Evolutionary conservation across 1,284 basidiomycete species (phyloP).

Genomic region (Retiboletus flavoniger): DNA sequence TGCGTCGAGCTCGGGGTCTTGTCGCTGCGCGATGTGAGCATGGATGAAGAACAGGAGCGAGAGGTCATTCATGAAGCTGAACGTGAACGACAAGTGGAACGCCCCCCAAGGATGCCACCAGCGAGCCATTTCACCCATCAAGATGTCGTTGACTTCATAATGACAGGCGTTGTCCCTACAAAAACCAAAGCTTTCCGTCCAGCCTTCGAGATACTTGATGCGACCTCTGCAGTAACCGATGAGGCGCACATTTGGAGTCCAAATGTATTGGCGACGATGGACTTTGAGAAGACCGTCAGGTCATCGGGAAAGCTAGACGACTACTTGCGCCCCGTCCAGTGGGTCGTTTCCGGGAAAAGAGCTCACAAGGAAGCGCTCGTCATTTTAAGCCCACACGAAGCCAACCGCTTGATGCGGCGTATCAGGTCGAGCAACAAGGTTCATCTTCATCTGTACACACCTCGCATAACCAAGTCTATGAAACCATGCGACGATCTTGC

Average conservation of each 20-base stretch:
- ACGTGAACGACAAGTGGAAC: constrained; percentile 39
- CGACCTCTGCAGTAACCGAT: constrained; percentile 9
- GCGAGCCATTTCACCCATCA: constrained; percentile 25
- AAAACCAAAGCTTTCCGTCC: constrained; percentile 6
- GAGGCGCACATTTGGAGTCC: constrained; percentile 23
- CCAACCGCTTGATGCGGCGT: constrained; percentile 38
- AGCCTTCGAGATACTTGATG: constrained; percentile 14
- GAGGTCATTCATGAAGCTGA: constrained; percentile 48
- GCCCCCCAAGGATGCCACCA: constrained; percentile 29
- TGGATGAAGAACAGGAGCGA: constrained; percentile 52
- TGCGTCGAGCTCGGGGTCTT: constrained; percentile 32
- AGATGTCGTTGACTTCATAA: constrained; percentile 26
- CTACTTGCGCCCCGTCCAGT: constrained; percentile 45
- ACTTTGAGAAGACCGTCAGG: constrained; percentile 27
- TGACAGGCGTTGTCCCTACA: constrained; percentile 20
- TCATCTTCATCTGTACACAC: constrained; percentile 45
- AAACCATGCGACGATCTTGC: constrained; percentile 41
- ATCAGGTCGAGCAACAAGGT: constrained; percentile 38
- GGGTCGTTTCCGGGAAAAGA: constrained; percentile 39
- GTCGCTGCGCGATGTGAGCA: constrained; percentile 13
- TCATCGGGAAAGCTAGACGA: constrained; percentile 18
- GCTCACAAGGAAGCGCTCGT: constrained; percentile 28
- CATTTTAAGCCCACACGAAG: constrained; percentile 48
- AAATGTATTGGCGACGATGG: constrained; percentile 28
- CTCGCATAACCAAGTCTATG: constrained; percentile 39